phyloP scores from a whole-genome alignment of 2,329 filamentous ascomycete genomes.

The Biscogniauxia marginata region DNA sequence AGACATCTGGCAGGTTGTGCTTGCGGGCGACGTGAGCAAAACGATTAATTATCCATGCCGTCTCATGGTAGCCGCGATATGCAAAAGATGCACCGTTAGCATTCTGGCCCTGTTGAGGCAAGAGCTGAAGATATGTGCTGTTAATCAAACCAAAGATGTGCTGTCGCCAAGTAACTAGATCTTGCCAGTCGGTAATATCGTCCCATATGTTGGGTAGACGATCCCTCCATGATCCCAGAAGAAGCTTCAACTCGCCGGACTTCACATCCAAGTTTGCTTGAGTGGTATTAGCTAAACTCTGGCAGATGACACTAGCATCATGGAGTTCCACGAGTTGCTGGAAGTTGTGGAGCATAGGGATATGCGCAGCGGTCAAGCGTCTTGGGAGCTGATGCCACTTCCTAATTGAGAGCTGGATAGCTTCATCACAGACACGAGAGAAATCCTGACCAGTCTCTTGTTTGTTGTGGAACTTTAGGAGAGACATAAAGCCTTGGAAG shows the following conservation, averaged over 20 bases:
- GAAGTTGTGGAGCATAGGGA: constrained; percentile 94
- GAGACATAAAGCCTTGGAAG: constrained; percentile 97
- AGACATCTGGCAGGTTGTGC: constrained; percentile 94
- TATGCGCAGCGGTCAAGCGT: constrained; percentile 90
- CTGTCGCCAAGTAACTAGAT: constrained; percentile 98
- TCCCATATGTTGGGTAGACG: constrained; percentile 97
- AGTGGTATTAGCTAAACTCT: constrained; percentile 82
- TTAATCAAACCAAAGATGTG: constrained; percentile 99
- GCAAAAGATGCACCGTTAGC: constrained; percentile 90
- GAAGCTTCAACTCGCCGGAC: constrained; percentile 90
- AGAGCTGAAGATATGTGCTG: constrained; percentile 80
- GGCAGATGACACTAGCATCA: constrained; percentile 94
- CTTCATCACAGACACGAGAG: constrained; percentile 88
- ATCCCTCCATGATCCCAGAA: constrained; percentile 93
- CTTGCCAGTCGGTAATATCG: constrained; percentile 98
- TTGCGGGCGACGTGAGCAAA: constrained; percentile 98
- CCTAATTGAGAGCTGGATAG: constrained; percentile 92
- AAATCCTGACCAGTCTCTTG: constrained; percentile 80
- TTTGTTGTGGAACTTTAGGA: constrained; percentile 91
- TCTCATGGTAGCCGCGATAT: constrained; percentile 97
- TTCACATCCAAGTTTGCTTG: constrained; percentile 86
- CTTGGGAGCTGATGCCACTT: constrained; percentile 99
- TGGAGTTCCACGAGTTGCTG: constrained; percentile 97
- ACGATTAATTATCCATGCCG: constrained; percentile 98
- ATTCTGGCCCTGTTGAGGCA: constrained; percentile 78